Evolutionary conservation across 768 basidiomycete species (phyloP).

Genomic region (Leccinum longicurvipes): DNA sequence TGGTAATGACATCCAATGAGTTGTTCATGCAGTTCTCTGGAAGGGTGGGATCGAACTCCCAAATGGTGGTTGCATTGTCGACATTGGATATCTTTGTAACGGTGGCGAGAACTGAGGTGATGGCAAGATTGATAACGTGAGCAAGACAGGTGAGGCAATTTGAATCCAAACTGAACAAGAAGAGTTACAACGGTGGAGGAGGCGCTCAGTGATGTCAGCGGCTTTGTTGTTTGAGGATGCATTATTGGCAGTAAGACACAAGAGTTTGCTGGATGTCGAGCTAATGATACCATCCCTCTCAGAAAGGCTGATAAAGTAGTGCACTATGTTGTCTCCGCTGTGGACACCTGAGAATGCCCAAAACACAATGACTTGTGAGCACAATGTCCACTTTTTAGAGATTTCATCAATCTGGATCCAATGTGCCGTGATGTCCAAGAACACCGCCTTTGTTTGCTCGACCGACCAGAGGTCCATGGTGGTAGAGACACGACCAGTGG

Average conservation of each 20-base stretch:
- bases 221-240: neutral
- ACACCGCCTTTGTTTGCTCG: neutral
- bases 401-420: neutral
- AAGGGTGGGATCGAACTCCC: neutral
- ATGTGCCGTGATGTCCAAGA: neutral
- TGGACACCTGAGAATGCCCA: neutral
- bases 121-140: neutral
- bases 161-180: neutral
- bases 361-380: neutral
- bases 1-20: neutral
- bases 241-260: neutral
- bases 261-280: neutral
- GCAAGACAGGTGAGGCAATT: neutral
- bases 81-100: neutral
- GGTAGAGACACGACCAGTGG: neutral
- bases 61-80: neutral
- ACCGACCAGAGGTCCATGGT: neutral
- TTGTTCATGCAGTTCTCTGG: neutral
- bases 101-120: neutral
- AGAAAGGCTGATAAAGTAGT: neutral
- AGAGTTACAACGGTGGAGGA: neutral
- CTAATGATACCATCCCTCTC: neutral
- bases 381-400: neutral
- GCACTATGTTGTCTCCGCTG: neutral
- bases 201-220: neutral